Evolutionary conservation across 345 rosid genomes (phyloP).

Genomic region (Noccaea bulbosa): DNA sequence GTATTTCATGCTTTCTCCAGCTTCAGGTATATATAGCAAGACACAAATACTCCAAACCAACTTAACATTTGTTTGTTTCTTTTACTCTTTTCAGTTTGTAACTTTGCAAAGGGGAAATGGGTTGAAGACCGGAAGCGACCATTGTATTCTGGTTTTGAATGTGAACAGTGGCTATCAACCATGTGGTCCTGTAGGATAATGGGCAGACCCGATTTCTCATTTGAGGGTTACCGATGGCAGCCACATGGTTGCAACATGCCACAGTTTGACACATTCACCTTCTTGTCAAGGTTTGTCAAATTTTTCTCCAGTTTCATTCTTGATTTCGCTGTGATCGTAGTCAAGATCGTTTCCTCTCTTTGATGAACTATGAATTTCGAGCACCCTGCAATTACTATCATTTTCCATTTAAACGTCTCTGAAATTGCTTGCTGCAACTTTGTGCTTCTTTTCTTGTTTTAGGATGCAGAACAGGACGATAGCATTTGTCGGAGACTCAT

Average conservation of each 20-base stretch:
- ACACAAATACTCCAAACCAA: too few species aligned
- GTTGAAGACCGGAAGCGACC: slow-evolving; percentile 57
- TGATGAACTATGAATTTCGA: background rate
- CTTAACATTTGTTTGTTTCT: too few species aligned
- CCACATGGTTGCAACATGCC: slow-evolving; percentile 71
- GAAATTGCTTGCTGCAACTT: slow-evolving; percentile 11
- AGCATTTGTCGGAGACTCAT: slow-evolving; percentile 86
- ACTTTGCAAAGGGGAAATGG: slow-evolving; percentile 75
- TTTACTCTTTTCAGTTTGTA: slow-evolving; percentile 51
- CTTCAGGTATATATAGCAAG: too few species aligned
- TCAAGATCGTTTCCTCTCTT: background rate
- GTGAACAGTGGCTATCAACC: slow-evolving; percentile 72
- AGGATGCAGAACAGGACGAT: slow-evolving; percentile 81
- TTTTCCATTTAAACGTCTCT: background rate
- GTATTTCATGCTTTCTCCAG: background rate
- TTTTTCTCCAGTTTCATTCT: background rate
- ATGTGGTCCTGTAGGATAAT: slow-evolving; percentile 79
- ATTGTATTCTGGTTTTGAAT: slow-evolving; percentile 64
- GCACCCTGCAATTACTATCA: background rate
- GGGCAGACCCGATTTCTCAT: slow-evolving; percentile 69
- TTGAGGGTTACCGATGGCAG: slow-evolving; percentile 77
- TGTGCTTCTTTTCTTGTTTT: slow-evolving; percentile 12
- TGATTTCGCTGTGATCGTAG: background rate
- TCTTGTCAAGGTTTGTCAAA: slow-evolving; percentile 58
- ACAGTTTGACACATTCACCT: slow-evolving; percentile 62